These are phyloP conservation scores for Syzygium oleosum DNA, from an alignment of 345 rosid species.

Conservation along the genomic window DNA sequence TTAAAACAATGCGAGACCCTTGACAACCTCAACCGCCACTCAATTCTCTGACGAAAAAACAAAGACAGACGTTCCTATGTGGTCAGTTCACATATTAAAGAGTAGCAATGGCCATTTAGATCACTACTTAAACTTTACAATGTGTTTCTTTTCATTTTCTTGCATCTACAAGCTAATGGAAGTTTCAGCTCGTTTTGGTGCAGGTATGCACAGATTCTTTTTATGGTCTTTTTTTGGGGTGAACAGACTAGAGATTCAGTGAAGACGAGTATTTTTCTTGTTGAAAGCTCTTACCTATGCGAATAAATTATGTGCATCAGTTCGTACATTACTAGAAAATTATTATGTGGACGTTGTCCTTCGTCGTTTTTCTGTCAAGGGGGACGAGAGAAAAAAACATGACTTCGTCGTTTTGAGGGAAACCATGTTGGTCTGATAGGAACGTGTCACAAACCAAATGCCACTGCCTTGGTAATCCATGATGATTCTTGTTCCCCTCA, in stretches of 20 bases:
- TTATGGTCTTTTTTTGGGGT: too few relatives aligned
- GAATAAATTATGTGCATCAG: too few relatives aligned
- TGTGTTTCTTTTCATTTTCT: neutral
- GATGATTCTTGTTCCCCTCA: neutral
- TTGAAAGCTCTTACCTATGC: too few relatives aligned
- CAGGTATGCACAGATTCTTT: neutral
- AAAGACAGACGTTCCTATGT: neutral
- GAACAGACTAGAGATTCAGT: too few relatives aligned
- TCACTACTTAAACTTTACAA: neutral
- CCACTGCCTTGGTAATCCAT: neutral
- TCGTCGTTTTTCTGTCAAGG: too few relatives aligned
- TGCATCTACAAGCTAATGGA: neutral
- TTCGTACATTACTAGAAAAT: too few relatives aligned
- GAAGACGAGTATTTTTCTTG: too few relatives aligned
- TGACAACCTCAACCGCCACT: neutral
- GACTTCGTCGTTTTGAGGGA: too few relatives aligned
- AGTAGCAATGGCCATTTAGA: neutral
- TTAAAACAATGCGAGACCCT: neutral
- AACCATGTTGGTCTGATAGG: too few relatives aligned
- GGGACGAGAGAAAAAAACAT: too few relatives aligned
- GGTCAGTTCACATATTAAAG: neutral
- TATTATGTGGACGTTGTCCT: too few relatives aligned
- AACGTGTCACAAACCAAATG: neutral
- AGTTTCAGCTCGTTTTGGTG: neutral
- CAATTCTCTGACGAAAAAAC: too few relatives aligned